These are phyloP conservation scores for Solanum sejunctum DNA, from an alignment of 257 asterid species.

Conservation along the genomic window DNA sequence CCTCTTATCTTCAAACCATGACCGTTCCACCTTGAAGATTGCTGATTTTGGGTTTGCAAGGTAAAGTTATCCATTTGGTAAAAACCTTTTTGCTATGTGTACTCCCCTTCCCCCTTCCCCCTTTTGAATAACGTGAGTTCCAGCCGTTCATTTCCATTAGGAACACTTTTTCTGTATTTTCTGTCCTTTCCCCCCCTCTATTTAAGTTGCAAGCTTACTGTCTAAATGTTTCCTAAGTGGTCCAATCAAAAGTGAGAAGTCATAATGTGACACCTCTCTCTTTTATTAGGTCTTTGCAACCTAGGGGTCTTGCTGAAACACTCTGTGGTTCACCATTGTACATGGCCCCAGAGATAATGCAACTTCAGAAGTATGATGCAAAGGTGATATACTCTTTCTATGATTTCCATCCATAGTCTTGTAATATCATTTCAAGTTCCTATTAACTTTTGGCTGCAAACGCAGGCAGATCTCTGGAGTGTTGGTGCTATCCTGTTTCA, in stretches of 20 bases:
- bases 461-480: slow-evolving; percentile 98
- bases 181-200: neutral
- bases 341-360: slow-evolving; percentile 99
- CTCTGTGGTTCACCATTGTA: slow-evolving; percentile 89
- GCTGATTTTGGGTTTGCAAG: slow-evolving; percentile 76
- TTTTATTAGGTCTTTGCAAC: slow-evolving; percentile 63
- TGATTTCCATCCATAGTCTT: neutral
- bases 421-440: neutral
- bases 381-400: slow-evolving; percentile 42
- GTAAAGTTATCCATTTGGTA: slow-evolving; percentile 15
- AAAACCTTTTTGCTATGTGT: neutral
- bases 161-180: neutral
- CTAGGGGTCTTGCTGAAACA: slow-evolving; percentile 76
- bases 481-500: slow-evolving; percentile 85
- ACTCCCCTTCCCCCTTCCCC: too few relatives aligned
- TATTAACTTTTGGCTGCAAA: slow-evolving; percentile 21
- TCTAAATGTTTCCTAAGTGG: neutral
- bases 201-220: neutral
- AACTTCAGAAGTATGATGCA: slow-evolving; percentile 72
- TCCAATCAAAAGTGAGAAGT: neutral
- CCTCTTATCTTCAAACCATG: slow-evolving; percentile 29
- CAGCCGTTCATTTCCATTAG: neutral
- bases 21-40: slow-evolving; percentile 29
- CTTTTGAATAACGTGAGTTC: neutral
- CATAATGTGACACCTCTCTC: neutral